Evolutionary conservation across 345 rosid species (phyloP).

Genomic region (Clausena lansium): DNA sequence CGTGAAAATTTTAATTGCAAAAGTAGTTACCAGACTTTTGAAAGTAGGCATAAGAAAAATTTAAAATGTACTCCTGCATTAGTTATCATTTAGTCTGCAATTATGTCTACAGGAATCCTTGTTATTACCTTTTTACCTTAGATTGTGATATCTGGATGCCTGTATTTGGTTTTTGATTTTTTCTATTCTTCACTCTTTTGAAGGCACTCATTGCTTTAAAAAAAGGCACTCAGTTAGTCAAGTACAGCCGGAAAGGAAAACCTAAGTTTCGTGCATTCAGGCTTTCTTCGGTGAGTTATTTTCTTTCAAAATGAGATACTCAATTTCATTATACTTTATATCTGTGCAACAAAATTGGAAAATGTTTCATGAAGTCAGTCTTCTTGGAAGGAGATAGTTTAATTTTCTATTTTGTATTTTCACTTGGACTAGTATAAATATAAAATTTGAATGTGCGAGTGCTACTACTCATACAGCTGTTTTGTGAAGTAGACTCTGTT

Average conservation of each 20-base stretch:
- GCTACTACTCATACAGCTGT: neutral
- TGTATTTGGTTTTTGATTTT: neutral
- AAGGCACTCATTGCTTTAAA: conserved; percentile 82
- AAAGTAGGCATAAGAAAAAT: neutral
- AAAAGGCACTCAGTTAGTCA: conserved; percentile 81
- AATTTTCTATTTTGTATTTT: neutral
- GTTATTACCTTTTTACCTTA: neutral
- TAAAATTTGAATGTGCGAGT: neutral
- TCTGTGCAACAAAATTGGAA: neutral
- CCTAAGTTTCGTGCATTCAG: conserved; percentile 89
- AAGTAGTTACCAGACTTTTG: neutral
- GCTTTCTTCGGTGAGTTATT: conserved; percentile 57
- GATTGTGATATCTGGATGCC: neutral
- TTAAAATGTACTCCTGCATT: neutral
- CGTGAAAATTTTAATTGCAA: neutral
- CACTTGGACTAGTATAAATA: neutral
- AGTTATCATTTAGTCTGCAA: neutral
- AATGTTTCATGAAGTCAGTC: neutral
- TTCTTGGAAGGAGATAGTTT: neutral
- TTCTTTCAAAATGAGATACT: conserved; percentile 4
- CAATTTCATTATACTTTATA: neutral
- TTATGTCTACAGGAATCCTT: neutral
- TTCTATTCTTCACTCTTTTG: conserved; percentile 21
- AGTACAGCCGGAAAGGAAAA: conserved; percentile 90
- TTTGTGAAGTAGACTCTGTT: neutral